A percentile compares a stretch with the other conserved stretches of the same genome.
Evolutionary conservation across 1,139 yeast species (phyloP).

Genomic region (Zhuliangozyma parablackwelliae): DNA sequence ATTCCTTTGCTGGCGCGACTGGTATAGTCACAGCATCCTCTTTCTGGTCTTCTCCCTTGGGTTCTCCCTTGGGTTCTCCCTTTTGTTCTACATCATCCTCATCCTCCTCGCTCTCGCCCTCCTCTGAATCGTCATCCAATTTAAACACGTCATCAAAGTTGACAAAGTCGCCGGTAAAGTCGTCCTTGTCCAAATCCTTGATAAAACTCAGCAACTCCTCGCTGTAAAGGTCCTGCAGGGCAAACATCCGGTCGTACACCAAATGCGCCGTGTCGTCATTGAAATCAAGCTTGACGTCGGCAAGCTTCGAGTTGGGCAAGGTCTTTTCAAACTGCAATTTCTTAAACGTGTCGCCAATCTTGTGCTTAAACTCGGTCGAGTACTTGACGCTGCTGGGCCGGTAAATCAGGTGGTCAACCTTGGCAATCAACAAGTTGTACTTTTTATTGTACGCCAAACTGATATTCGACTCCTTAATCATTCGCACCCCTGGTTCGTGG

Average conservation of each 20-base stretch:
- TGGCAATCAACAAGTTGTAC: constrained; percentile 17
- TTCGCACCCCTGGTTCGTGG: background rate
- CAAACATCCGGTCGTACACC: constrained; percentile 23
- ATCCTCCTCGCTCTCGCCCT: constrained; percentile 14
- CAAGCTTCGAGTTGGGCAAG: constrained; percentile 5
- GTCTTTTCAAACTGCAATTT: constrained; percentile 14
- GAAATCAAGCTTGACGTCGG: constrained; percentile 14
- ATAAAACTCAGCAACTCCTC: constrained; percentile 19
- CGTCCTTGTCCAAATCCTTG: constrained; percentile 21
- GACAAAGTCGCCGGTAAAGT: constrained; percentile 28
- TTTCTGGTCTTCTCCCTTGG: constrained; percentile 2
- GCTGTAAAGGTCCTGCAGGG: constrained; percentile 14
- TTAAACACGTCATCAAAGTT: constrained; percentile 19
- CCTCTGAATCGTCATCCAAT: constrained; percentile 9
- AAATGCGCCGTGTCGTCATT: constrained; percentile 23
- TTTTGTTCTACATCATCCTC: constrained; percentile 7
- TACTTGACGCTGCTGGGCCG: constrained; percentile 7
- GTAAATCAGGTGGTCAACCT: constrained; percentile 16
- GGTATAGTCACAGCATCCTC: too few species aligned
- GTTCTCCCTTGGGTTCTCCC: constrained; percentile 9
- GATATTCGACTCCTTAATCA: constrained; percentile 10
- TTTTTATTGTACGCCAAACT: constrained; percentile 9
- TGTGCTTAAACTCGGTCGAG: constrained; percentile 8
- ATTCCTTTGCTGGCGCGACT: constrained; percentile 8
- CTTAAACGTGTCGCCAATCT: constrained; percentile 14